Conservation (phyloP, 306 rosid species). For the Pyrus betulifolia region DNA sequence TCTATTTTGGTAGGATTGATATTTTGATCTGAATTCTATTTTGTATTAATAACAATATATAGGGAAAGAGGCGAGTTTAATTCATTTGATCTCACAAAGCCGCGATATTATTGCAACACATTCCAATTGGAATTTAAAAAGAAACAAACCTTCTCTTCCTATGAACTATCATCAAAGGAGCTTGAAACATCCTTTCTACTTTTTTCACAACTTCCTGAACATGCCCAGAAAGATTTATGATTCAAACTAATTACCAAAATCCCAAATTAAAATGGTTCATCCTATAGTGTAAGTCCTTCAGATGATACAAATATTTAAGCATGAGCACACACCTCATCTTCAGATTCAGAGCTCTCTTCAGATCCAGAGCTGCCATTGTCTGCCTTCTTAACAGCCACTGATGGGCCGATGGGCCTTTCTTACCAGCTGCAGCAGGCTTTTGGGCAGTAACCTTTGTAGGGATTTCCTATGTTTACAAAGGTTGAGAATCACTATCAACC, state of each 20-base stretch:
- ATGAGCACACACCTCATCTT: neutral
- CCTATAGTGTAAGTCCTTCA: neutral
- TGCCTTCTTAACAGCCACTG: neutral
- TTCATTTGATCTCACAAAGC: too few species aligned
- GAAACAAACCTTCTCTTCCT: constrained; percentile 6
- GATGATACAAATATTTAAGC: neutral
- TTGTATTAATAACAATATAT: too few species aligned
- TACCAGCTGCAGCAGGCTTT: neutral
- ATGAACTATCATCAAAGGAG: neutral
- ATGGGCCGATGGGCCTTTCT: neutral
- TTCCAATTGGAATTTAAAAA: neutral
- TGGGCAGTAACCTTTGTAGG: neutral
- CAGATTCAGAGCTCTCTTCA: constrained; percentile 14
- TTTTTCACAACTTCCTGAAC: constrained; percentile 3
- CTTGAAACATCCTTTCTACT: neutral
- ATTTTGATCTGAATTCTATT: too few species aligned
- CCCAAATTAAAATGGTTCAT: neutral
- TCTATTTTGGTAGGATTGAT: too few species aligned
- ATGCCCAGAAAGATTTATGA: neutral
- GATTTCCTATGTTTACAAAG: neutral
- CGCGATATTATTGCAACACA: neutral
- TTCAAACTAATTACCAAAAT: neutral
- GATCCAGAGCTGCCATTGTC: neutral
- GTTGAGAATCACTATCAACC: neutral
- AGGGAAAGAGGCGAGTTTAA: too few species aligned